Evolutionary conservation across 257 asterid species (phyloP).

Genomic region (Solanum verrucosum): DNA sequence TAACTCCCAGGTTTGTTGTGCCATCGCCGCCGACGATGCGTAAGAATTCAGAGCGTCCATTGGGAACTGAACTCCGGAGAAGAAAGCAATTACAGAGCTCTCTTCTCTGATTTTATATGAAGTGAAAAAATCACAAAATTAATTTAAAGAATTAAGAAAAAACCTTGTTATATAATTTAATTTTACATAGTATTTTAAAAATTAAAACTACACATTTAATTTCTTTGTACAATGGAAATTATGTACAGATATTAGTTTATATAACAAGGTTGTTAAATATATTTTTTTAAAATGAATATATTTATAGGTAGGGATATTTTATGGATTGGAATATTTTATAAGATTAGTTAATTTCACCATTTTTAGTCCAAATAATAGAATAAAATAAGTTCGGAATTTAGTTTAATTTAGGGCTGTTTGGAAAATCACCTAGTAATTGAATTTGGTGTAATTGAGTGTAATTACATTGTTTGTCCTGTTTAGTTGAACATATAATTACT

Average conservation of each 20-base stretch:
- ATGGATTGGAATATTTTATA: too few relatives aligned
- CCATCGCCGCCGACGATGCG: constrained; percentile 41
- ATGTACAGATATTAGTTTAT: neutral
- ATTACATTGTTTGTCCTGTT: too few relatives aligned
- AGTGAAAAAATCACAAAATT: neutral
- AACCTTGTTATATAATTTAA: neutral
- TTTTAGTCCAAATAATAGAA: too few relatives aligned
- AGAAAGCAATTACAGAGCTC: neutral
- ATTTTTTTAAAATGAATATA: too few relatives aligned
- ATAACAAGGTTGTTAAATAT: neutral
- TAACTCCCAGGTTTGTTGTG: constrained; percentile 74
- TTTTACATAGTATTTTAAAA: neutral
- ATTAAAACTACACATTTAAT: neutral
- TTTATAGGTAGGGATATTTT: too few relatives aligned
- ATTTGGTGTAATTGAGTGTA: too few relatives aligned
- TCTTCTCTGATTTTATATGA: neutral
- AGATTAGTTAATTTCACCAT: neutral
- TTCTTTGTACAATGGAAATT: neutral
- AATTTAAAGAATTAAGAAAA: neutral
- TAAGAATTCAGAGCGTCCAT: constrained; percentile 33
- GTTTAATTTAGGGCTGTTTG: too few relatives aligned
- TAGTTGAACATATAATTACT: fast-evolving
- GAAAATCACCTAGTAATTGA: fast-evolving
- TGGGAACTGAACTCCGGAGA: neutral
- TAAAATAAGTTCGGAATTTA: too few relatives aligned